These are phyloP conservation scores for Neocucurbitaria cava DNA, from an alignment of 2,329 filamentous ascomycete species.

Conservation along the genomic window DNA sequence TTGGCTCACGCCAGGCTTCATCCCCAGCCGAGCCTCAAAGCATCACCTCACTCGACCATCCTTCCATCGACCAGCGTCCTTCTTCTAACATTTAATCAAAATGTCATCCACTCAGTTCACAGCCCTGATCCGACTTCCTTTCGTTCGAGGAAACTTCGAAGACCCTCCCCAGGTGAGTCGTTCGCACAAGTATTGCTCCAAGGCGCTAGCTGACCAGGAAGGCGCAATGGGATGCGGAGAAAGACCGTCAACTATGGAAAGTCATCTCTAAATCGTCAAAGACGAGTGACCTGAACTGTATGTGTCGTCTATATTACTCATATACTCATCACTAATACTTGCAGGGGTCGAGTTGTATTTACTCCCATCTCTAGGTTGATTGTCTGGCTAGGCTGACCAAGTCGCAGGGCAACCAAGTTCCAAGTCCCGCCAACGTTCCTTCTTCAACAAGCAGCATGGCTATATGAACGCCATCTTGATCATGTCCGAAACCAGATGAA, in stretches of 20 bases:
- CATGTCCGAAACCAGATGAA: slow-evolving; percentile 91
- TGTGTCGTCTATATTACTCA: slow-evolving; percentile 11
- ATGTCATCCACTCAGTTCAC: slow-evolving; percentile 61
- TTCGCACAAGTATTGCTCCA: neutral
- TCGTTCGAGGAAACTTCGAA: slow-evolving; percentile 83
- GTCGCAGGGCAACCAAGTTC: slow-evolving; percentile 70
- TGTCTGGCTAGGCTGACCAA: slow-evolving; percentile 8
- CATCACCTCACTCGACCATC: slow-evolving; percentile 12
- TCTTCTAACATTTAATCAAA: neutral
- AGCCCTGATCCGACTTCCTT: slow-evolving; percentile 88
- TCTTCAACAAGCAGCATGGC: slow-evolving; percentile 89
- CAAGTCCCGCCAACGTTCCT: slow-evolving; percentile 88
- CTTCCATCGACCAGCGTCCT: neutral
- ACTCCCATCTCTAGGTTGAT: neutral
- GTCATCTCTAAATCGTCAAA: slow-evolving; percentile 83
- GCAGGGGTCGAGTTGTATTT: slow-evolving; percentile 78
- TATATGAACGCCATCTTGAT: slow-evolving; percentile 88
- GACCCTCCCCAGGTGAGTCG: slow-evolving; percentile 80
- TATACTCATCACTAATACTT: neutral
- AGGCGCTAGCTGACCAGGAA: slow-evolving; percentile 47
- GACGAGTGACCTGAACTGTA: slow-evolving; percentile 85
- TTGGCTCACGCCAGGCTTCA: slow-evolving; percentile 20
- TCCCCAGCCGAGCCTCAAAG: slow-evolving; percentile 6
- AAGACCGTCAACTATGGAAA: slow-evolving; percentile 90
- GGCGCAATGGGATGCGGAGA: slow-evolving; percentile 87